Evolutionary conservation across 345 rosid genomes (phyloP).

Genomic region (Camelina hispida): DNA sequence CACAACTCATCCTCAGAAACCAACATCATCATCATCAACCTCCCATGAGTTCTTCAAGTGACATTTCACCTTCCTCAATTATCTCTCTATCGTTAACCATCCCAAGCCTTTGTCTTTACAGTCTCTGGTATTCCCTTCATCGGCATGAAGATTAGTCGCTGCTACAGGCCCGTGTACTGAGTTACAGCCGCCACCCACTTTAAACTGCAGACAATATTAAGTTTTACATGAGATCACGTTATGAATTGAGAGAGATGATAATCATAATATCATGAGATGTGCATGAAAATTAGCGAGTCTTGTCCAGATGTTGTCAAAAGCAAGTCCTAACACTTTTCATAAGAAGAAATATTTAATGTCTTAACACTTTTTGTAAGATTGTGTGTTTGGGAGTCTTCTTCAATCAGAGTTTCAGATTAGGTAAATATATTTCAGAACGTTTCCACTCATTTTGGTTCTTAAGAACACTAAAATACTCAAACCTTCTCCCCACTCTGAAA

Average conservation of each 20-base stretch:
- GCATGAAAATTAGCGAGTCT: no score
- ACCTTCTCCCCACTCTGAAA: no score
- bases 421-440: no score
- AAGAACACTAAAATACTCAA: no score
- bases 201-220: conserved; percentile 52
- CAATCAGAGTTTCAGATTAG: no score
- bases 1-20: conserved; percentile 64
- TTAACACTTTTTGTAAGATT: no score
- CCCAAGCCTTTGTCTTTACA: conserved; percentile 88
- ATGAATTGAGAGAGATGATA: neutral
- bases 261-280: no score
- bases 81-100: conserved; percentile 84
- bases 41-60: conserved; percentile 86
- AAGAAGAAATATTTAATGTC: no score
- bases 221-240: neutral
- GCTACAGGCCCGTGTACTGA: conserved; percentile 84
- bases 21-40: conserved; percentile 19
- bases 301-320: neutral
- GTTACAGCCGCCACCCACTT: conserved; percentile 92
- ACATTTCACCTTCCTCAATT: conserved; percentile 84
- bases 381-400: no score
- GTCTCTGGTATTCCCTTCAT: conserved; percentile 55
- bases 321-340: neutral
- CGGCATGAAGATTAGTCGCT: neutral
- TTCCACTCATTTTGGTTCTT: no score